A percentile compares a stretch with the other conserved stretches of the same genome.
Conservation (phyloP, 2,329 filamentous ascomycete species). For the Eutypella sp. region DNA sequence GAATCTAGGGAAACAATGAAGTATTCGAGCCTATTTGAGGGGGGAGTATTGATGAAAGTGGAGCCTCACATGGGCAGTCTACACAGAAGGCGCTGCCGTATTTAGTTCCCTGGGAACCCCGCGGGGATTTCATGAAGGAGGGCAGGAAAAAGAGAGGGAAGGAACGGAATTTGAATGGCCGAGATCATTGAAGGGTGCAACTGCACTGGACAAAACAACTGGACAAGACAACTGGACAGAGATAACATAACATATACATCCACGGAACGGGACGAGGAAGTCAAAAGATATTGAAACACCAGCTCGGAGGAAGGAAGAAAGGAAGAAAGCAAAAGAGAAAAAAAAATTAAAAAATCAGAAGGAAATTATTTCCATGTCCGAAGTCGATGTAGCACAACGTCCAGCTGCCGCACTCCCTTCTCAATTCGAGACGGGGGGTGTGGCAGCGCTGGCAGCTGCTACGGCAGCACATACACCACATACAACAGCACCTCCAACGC, state of each 20-base stretch:
- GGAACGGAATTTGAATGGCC: constrained; percentile 32
- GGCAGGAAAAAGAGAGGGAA: constrained; percentile 14
- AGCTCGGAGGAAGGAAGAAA: no score
- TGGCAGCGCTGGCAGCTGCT: constrained; percentile 24
- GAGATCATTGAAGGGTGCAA: constrained; percentile 12
- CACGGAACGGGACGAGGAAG: no score
- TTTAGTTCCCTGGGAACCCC: constrained; percentile 25
- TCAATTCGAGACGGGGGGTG: constrained; percentile 19
- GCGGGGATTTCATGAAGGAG: constrained; percentile 19
- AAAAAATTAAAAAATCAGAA: no score
- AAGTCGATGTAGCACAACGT: constrained; percentile 29
- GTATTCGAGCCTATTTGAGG: no score
- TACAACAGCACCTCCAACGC: constrained; percentile 7
- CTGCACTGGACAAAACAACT: no score
- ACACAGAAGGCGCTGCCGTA: constrained; percentile 4
- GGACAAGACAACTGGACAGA: no score
- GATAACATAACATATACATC: no score
- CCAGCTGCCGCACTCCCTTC: constrained; percentile 25
- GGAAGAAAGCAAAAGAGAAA: no score
- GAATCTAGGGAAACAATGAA: no score
- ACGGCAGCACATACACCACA: constrained; percentile 10
- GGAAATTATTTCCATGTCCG: constrained; percentile 29
- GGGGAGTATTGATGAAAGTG: no score
- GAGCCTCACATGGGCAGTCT: no score
- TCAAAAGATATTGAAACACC: no score